Evolutionary conservation across 345 rosid species (phyloP).

Genomic region (Melaleuca alternifolia): DNA sequence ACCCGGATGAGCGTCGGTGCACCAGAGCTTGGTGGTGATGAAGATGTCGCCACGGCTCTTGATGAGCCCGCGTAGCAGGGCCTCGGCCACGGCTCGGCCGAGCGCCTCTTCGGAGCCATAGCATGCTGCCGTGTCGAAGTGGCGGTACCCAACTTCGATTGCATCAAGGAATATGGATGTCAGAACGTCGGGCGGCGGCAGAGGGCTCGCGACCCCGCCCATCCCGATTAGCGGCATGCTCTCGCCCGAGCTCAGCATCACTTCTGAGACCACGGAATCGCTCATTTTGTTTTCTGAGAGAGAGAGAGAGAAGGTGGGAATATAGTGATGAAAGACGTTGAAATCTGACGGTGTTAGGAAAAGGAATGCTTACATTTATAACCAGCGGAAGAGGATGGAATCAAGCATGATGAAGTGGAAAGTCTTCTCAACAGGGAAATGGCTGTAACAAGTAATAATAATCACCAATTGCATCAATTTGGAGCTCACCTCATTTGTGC

Average conservation of each 20-base stretch:
- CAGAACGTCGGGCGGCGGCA: slow-evolving; percentile 5
- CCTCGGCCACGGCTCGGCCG: slow-evolving; percentile 43
- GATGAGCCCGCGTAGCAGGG: slow-evolving; percentile 26
- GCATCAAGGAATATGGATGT: slow-evolving; percentile 21
- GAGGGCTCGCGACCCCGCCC: not conserved
- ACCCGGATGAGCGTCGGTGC: slow-evolving; percentile 32
- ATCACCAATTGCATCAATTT: too few relatives aligned
- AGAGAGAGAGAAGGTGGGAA: not conserved
- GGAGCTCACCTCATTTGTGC: not conserved
- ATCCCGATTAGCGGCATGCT: slow-evolving; percentile 34
- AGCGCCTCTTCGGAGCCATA: slow-evolving; percentile 43
- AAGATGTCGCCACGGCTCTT: slow-evolving; percentile 37
- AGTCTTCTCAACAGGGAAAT: not conserved
- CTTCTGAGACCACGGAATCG: not conserved
- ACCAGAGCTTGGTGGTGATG: slow-evolving; percentile 56
- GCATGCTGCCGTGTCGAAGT: slow-evolving; percentile 53
- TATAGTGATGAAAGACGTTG: not conserved
- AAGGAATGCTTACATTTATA: not conserved
- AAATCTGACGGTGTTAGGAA: not conserved
- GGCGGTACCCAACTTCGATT: slow-evolving; percentile 48
- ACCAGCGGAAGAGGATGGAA: not conserved
- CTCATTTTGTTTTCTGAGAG: not conserved
- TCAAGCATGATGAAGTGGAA: not conserved
- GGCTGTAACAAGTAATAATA: not conserved
- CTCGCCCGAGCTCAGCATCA: slow-evolving; percentile 15